Conservation (phyloP, 257 asterid species). For the Ligustrum vulgare region DNA sequence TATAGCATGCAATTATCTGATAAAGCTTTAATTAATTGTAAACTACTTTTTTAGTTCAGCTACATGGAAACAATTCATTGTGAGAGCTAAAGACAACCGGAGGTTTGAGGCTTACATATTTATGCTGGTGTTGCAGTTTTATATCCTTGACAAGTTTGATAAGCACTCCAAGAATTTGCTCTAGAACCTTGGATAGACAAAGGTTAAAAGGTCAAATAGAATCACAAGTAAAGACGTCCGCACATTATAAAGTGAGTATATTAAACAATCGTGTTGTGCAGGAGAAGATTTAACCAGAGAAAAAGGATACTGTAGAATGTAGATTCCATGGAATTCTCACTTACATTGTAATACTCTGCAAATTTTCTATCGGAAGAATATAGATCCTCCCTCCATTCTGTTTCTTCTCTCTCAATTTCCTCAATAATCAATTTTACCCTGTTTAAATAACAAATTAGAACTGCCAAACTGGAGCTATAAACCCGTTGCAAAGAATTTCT, state of each 20-base stretch:
- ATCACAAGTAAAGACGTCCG: conserved; percentile 1
- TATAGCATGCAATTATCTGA: conserved; percentile 9
- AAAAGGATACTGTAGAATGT: conserved; percentile 15
- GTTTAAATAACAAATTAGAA: conserved; percentile 32
- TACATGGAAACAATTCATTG: background rate
- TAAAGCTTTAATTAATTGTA: conserved; percentile 15
- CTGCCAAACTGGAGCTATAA: conserved; percentile 16
- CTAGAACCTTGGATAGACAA: conserved; percentile 68
- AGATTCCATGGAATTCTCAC: conserved; percentile 20
- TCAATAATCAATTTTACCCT: conserved; percentile 91
- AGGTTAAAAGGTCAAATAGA: conserved; percentile 24
- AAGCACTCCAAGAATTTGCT: conserved; percentile 98
- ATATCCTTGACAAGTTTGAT: conserved; percentile 96
- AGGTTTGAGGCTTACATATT: conserved; percentile 64
- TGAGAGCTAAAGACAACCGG: conserved; percentile 12
- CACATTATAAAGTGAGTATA: background rate
- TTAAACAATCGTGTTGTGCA: background rate
- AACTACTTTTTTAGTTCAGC: background rate
- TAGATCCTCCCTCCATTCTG: conserved; percentile 84
- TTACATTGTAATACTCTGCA: conserved; percentile 91
- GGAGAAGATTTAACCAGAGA: conserved; percentile 12
- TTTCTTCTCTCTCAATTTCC: conserved; percentile 98
- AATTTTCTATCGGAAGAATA: conserved; percentile 96
- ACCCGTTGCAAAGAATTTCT: background rate
- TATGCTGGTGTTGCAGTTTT: conserved; percentile 91